Percentiles rank a stretch among this genome's conserved stretches.
Conservation (phyloP, 345 rosid genomes). For the Raphanus sativus region DNA sequence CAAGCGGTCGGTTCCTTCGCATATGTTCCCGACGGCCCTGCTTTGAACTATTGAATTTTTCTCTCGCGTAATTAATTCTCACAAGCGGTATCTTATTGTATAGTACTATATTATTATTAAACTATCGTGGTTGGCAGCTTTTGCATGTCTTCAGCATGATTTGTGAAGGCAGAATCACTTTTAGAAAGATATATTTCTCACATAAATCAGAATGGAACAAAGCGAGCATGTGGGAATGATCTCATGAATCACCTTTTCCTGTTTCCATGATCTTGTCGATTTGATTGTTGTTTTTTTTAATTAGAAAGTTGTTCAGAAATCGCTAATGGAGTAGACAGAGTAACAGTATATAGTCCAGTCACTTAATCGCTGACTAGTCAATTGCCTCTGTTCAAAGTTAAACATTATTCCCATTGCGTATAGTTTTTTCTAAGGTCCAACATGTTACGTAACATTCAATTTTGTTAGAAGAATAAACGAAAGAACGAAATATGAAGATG, state of each 20-base stretch:
- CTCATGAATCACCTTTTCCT: not conserved
- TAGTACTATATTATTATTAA: not conserved
- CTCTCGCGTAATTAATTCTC: not conserved
- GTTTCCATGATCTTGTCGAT: not conserved
- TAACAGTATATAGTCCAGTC: not conserved
- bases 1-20: too few relatives aligned
- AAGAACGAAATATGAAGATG: not conserved
- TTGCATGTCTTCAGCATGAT: slow-evolving; percentile 6
- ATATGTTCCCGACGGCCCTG: too few relatives aligned
- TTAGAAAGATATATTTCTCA: not conserved
- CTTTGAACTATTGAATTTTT: not conserved
- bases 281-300: not conserved
- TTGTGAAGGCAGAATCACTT: slow-evolving; percentile 4
- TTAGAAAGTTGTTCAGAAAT: not conserved
- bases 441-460: not conserved
- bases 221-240: slow-evolving; percentile 6
- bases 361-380: not conserved
- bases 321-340: not conserved
- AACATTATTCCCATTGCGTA: not conserved
- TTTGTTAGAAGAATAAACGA: not conserved
- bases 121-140: not conserved
- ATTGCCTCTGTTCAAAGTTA: not conserved
- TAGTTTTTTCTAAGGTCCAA: not conserved
- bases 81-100: not conserved
- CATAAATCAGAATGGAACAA: slow-evolving; percentile 2